Conservation (phyloP, 352 stramenopile genomes). For the Stramenopiles sp. region DNA sequence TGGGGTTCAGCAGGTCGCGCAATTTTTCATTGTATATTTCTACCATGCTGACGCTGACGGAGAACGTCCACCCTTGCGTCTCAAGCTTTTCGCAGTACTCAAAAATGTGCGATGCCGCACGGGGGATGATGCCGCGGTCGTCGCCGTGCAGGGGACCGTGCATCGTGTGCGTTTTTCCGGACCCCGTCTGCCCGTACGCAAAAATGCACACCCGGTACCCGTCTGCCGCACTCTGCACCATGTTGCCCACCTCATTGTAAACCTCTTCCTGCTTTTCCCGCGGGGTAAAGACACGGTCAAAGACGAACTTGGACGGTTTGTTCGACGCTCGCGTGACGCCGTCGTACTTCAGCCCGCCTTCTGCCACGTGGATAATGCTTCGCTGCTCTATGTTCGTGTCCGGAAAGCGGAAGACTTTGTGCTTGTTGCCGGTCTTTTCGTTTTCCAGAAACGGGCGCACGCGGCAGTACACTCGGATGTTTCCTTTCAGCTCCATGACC, state of each 20-base stretch:
- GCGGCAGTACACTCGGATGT: slow-evolving; percentile 84
- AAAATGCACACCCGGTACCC: too few species aligned
- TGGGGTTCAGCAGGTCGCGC: slow-evolving; percentile 69
- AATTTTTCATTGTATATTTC: slow-evolving; percentile 96
- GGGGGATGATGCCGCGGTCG: slow-evolving; percentile 61
- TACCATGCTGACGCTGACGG: slow-evolving; percentile 54
- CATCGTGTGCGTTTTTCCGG: slow-evolving; percentile 65
- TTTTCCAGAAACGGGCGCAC: slow-evolving; percentile 58
- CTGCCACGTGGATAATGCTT: too few species aligned
- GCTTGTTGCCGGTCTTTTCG: slow-evolving; percentile 28
- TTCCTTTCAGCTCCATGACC: slow-evolving; percentile 85
- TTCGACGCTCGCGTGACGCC: too few species aligned
- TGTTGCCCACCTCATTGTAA: slow-evolving; percentile 90
- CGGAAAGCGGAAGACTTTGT: background rate
- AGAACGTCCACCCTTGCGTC: slow-evolving; percentile 46
- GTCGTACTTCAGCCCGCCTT: too few species aligned
- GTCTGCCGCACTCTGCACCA: too few species aligned
- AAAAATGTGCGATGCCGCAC: slow-evolving; percentile 65
- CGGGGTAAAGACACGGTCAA: slow-evolving; percentile 88
- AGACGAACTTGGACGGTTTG: too few species aligned
- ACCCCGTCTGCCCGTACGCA: too few species aligned
- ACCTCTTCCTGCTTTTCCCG: slow-evolving; percentile 76
- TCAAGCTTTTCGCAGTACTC: slow-evolving; percentile 38
- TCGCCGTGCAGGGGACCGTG: slow-evolving; percentile 39
- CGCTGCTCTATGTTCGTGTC: too few species aligned